Conservation (phyloP, 331 rosid genomes). For the Malus hybrid region DNA sequence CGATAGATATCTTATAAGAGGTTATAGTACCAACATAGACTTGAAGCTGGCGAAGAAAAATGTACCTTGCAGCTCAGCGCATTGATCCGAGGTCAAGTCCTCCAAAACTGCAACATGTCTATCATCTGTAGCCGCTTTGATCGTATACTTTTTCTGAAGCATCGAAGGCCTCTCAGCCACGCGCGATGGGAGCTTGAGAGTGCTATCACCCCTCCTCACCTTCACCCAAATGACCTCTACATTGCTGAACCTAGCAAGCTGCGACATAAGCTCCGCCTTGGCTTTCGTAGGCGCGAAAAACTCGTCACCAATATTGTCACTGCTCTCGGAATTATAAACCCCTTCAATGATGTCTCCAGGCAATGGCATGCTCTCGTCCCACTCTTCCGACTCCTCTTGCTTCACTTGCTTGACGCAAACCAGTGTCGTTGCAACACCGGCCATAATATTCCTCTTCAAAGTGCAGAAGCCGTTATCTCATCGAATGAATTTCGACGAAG, state of each 20-base stretch:
- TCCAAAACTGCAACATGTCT: conserved; percentile 55
- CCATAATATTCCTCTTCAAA: conserved; percentile 15
- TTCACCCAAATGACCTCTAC: conserved; percentile 42
- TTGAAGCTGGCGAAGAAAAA: not conserved
- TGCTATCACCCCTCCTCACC: conserved; percentile 54
- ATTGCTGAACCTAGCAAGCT: conserved; percentile 39
- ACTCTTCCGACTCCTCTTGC: conserved; percentile 51
- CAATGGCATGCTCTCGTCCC: conserved; percentile 72
- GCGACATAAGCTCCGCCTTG: conserved; percentile 49
- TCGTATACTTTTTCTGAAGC: conserved; percentile 37
- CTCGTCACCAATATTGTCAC: conserved; percentile 10
- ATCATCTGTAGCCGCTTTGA: conserved; percentile 48
- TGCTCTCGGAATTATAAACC: conserved; percentile 8
- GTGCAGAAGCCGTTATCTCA: not conserved
- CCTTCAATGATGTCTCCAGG: conserved; percentile 80
- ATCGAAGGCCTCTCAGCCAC: conserved; percentile 37
- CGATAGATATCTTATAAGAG: not conserved
- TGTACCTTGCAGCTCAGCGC: conserved; percentile 55
- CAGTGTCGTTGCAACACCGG: conserved; percentile 17
- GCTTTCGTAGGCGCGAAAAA: conserved; percentile 34
- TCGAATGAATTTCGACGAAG: not conserved
- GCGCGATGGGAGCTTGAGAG: conserved; percentile 39
- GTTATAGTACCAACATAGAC: not conserved
- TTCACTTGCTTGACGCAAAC: conserved; percentile 65
- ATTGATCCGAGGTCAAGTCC: conserved; percentile 50